phyloP scores from a whole-genome alignment of 805 yeast genomes.

The Sugiyamaella floridensis region DNA sequence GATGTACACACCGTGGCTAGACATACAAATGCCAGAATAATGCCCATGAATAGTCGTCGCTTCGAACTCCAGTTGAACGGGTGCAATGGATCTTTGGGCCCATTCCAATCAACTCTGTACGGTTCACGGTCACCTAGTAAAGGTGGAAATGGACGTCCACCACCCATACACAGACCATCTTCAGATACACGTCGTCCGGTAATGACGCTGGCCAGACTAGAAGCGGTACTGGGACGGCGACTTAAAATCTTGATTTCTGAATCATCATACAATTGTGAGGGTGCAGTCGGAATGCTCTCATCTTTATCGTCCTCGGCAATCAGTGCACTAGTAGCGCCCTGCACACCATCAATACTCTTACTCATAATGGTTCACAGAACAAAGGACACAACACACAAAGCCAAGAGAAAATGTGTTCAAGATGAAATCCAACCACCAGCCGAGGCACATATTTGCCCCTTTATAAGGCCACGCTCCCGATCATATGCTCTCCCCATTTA shows the following conservation, averaged over 20 bases:
- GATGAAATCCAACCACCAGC: no score
- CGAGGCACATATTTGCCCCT: no score
- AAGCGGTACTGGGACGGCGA: background rate
- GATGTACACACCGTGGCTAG: conserved; percentile 63
- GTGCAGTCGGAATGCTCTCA: background rate
- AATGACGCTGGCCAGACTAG: background rate
- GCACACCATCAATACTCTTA: no score
- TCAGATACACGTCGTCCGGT: background rate
- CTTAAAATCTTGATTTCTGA: background rate
- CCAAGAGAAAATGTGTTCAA: no score
- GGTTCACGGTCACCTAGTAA: conserved; percentile 17
- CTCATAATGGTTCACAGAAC: no score
- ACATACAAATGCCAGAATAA: conserved; percentile 41
- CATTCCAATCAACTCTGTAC: conserved; percentile 67
- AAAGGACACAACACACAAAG: no score
- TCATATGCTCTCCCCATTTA: no score
- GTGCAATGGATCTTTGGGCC: conserved; percentile 69
- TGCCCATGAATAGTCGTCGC: conserved; percentile 39
- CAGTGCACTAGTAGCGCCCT: no score
- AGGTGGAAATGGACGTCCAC: conserved; percentile 19
- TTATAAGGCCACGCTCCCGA: no score
- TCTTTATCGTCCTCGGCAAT: no score
- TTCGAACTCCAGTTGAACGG: conserved; percentile 68
- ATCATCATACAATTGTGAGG: background rate
- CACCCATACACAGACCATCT: conserved; percentile 14